Evolutionary conservation across 2,329 filamentous ascomycete species (phyloP).

Genomic region (Cladobotryum protrusum): DNA sequence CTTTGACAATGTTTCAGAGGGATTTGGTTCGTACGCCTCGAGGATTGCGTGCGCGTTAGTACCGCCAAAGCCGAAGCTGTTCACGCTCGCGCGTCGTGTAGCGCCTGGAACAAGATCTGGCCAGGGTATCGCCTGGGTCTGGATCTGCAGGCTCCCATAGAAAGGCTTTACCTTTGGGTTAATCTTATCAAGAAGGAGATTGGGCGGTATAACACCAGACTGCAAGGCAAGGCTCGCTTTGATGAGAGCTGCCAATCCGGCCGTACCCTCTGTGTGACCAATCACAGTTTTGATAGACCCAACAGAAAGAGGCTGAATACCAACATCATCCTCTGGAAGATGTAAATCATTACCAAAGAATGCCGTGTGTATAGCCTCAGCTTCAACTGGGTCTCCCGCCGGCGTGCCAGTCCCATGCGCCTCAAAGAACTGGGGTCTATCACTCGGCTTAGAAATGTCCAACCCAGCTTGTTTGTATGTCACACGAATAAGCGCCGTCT

Average conservation of each 20-base stretch:
- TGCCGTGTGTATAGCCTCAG: background rate
- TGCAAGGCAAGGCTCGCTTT: conserved; percentile 9
- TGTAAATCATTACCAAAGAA: background rate
- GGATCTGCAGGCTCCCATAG: conserved; percentile 17
- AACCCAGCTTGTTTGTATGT: background rate
- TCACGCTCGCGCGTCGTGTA: conserved; percentile 18
- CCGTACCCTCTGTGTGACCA: conserved; percentile 17
- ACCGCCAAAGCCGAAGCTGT: conserved; percentile 36
- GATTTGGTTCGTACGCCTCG: conserved; percentile 14
- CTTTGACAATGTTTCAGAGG: background rate
- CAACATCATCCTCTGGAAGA: background rate
- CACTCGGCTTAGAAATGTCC: background rate
- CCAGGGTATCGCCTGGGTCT: conserved; percentile 17
- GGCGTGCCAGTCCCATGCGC: conserved; percentile 6
- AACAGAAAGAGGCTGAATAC: background rate
- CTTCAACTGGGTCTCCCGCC: conserved; percentile 17
- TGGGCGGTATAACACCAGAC: conserved; percentile 16
- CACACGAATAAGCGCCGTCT: background rate
- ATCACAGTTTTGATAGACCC: conserved; percentile 12
- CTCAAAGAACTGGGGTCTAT: conserved; percentile 21
- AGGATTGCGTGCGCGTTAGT: conserved; percentile 39
- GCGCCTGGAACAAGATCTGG: conserved; percentile 9
- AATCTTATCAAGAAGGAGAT: conserved; percentile 16
- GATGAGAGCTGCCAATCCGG: conserved; percentile 12
- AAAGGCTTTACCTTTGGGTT: background rate